Percentiles rank a stretch among this genome's conserved stretches.
Evolutionary conservation across 495 filamentous ascomycete genomes (phyloP).

Genomic region (Hypoxylon rickii): DNA sequence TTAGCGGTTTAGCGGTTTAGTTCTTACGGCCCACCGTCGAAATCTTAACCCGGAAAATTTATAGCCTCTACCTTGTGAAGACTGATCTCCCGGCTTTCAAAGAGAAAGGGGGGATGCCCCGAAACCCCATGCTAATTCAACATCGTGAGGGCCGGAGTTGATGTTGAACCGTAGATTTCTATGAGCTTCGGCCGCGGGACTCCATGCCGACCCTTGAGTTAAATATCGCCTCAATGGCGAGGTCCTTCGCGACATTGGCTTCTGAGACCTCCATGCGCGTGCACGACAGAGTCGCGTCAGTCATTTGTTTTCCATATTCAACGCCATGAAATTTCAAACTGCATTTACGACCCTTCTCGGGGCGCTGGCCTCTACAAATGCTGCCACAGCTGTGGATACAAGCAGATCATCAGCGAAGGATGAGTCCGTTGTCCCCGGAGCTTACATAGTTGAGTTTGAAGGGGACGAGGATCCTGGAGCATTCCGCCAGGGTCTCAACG

Average conservation of each 20-base stretch:
- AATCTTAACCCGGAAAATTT: no score
- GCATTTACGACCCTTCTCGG: not conserved
- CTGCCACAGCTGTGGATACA: not conserved
- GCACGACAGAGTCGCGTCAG: not conserved
- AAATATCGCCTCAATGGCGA: not conserved
- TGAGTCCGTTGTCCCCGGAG: conserved; percentile 5
- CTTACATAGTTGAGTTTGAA: conserved; percentile 15
- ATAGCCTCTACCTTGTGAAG: no score
- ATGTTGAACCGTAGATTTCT: not conserved
- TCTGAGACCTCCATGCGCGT: not conserved
- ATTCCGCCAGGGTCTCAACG: not conserved
- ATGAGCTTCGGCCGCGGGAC: not conserved
- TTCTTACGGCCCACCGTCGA: not conserved
- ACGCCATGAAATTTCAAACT: not conserved
- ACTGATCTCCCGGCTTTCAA: no score
- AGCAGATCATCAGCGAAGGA: not conserved
- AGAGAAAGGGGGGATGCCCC: conserved; percentile 2
- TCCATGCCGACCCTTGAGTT: not conserved
- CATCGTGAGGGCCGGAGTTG: not conserved
- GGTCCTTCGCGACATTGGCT: not conserved
- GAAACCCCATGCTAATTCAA: not conserved
- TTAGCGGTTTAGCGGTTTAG: not conserved
- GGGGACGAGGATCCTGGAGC: not conserved
- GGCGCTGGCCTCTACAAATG: conserved; percentile 1
- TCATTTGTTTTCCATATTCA: not conserved